Base-by-base conservation (phyloP, 345 rosid species). In the Garcia nutans region DNA sequence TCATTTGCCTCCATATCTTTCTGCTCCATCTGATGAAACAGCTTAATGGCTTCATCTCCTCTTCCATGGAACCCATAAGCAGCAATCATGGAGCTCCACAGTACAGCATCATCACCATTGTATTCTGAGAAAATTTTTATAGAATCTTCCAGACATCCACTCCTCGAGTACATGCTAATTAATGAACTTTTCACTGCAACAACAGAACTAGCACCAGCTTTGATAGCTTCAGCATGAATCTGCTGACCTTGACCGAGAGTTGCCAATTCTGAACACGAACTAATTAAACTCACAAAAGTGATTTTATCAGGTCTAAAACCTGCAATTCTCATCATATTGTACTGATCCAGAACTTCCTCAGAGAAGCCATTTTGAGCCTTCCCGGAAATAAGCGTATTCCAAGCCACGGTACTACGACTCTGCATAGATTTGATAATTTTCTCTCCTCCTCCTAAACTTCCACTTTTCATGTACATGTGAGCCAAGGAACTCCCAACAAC, bases 31-130 rank as follows among this genome's bases (percentile, higher is more conserved):
- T 56, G 76, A 61, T 83, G 80, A 82, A 90, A 92, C 86, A 92
- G 78, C 57, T 81, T 66, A 57, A 90, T 79, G 10, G 93, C 95
- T 76, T 89, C 87, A 74, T 64, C 75, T 22, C 92, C 95, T 69
- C 64, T 79, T 24, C 97, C 97, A n/a, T 92, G 97, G 83, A 90
- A 90, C 55, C 89, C 97, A 65, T 90, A 90, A 31, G 97, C 95
- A 79, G 92, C 80, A 72, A 92, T 87, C 89, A 90, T 89, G 0
- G 97, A 87, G 84, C 92, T 91, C 97, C 97, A 93, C 76, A 84
- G 70, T n/a, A 95, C 90, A 50, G 79, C 81, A 85, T 95, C 99
- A 2, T 80, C 86, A 50, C 77, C 84, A 58, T 83, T 77, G 64
- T 87, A 78, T 77, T 92, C 91, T 9, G 47, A 56, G 72, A 92